These are phyloP conservation scores for Sclerotinia nivalis DNA, from an alignment of 2,329 filamentous ascomycete species.

Conservation along the genomic window DNA sequence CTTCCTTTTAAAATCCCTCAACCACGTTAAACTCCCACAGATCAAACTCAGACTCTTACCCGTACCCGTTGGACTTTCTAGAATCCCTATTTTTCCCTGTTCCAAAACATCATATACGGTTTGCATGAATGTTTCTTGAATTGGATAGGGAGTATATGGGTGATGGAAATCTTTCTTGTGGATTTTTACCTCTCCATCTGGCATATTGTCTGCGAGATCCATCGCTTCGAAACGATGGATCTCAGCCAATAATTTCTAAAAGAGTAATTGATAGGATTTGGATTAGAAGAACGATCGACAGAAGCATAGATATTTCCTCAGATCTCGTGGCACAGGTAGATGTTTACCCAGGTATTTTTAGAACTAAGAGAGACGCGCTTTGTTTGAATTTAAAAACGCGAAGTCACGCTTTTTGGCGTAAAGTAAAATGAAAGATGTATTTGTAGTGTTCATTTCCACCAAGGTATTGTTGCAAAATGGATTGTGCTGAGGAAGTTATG, in stretches of 20 bases:
- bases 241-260: not conserved
- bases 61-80: constrained; percentile 71
- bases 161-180: constrained; percentile 58
- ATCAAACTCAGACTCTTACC: constrained; percentile 74
- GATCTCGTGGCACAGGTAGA: not conserved
- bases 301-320: too few species aligned
- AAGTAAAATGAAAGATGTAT: constrained; percentile 4
- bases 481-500: too few species aligned
- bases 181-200: not conserved
- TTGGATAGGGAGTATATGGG: constrained; percentile 69
- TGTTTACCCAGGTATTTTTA: not conserved
- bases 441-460: not conserved
- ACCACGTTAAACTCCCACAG: constrained; percentile 70
- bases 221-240: not conserved
- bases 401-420: constrained; percentile 23
- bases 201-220: not conserved
- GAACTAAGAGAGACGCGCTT: constrained; percentile 13
- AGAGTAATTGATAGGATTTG: too few species aligned
- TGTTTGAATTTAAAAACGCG: constrained; percentile 3
- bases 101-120: constrained; percentile 68
- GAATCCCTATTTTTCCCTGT: constrained; percentile 65
- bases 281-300: not conserved
- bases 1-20: constrained; percentile 61
- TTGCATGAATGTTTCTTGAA: constrained; percentile 70
- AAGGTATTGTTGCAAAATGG: not conserved